phyloP scores from a whole-genome alignment of 345 rosid species.

The Microcos paniculata region DNA sequence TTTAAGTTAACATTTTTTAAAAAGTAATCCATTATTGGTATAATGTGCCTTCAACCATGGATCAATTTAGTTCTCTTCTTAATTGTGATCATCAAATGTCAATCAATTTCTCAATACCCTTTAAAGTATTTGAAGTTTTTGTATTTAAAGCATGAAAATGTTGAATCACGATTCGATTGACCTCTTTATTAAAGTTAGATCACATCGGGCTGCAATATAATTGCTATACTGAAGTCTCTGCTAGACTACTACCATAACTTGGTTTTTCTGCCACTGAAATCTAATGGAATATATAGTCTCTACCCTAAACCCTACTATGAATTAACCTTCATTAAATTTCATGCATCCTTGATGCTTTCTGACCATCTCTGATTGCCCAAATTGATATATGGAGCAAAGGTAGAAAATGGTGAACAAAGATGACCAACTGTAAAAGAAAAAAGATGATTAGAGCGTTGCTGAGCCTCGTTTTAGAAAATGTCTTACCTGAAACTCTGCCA shows the following conservation, averaged over 20 bases:
- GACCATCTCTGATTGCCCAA: background rate
- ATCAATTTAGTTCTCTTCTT: background rate
- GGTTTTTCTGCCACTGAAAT: background rate
- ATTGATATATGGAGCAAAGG: background rate
- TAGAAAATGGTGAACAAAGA: background rate
- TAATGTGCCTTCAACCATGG: background rate
- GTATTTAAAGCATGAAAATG: background rate
- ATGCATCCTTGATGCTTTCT: background rate
- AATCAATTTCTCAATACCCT: background rate
- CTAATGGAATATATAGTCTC: background rate
- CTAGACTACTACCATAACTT: background rate
- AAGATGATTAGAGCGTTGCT: background rate
- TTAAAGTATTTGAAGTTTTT: background rate
- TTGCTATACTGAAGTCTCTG: background rate
- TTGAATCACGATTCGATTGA: background rate
- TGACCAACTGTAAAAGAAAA: background rate
- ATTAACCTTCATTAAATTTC: background rate
- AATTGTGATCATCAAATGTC: background rate
- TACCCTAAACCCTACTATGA: background rate
- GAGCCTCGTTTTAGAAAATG: background rate
- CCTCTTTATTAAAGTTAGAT: background rate
- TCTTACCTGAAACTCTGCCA: background rate
- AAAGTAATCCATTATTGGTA: background rate
- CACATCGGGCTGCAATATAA: background rate
- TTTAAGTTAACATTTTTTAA: background rate